These are phyloP conservation scores for Entrophospora sp. DNA, from an alignment of 192 early-diverging fungal genomes.

Conservation along the genomic window DNA sequence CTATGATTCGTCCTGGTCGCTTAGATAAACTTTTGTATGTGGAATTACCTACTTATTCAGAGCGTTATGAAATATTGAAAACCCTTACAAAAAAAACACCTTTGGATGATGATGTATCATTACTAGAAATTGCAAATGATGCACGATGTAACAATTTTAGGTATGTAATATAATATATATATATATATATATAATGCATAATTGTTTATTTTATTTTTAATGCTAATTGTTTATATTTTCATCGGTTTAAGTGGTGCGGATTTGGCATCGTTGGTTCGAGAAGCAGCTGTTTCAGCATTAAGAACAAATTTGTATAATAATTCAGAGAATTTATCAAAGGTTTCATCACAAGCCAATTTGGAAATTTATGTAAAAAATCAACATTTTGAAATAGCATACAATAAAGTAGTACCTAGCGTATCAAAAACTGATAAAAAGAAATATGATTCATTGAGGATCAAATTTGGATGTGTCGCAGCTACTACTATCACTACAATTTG, in stretches of 20 bases:
- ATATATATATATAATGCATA: neutral
- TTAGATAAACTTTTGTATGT: slow-evolving; percentile 98
- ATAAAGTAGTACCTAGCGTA: slow-evolving; percentile 74
- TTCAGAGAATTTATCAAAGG: slow-evolving; percentile 21
- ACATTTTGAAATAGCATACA: slow-evolving; percentile 79
- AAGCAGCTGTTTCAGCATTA: slow-evolving; percentile 77
- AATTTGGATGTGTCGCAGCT: slow-evolving; percentile 34
- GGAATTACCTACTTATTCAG: slow-evolving; percentile 72
- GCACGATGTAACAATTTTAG: slow-evolving; percentile 57
- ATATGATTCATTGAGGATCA: slow-evolving; percentile 36
- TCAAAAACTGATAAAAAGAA: slow-evolving; percentile 42
- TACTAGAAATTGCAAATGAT: slow-evolving; percentile 53
- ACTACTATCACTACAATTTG: no score
- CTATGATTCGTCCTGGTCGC: slow-evolving; percentile 95
- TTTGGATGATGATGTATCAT: slow-evolving; percentile 46
- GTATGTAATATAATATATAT: slow-evolving; percentile 9
- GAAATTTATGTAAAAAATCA: slow-evolving; percentile 44
- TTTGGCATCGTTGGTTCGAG: slow-evolving; percentile 65
- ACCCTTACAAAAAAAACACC: slow-evolving; percentile 77
- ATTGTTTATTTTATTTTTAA: neutral
- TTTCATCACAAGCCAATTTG: slow-evolving; percentile 1
- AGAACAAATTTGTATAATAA: slow-evolving; percentile 46
- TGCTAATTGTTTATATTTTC: neutral
- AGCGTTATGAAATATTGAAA: slow-evolving; percentile 77
- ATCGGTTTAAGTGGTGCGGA: slow-evolving; percentile 54